These are phyloP conservation scores for Calonectria crousiana DNA, from an alignment of 2,329 filamentous ascomycete genomes.

Conservation along the genomic window DNA sequence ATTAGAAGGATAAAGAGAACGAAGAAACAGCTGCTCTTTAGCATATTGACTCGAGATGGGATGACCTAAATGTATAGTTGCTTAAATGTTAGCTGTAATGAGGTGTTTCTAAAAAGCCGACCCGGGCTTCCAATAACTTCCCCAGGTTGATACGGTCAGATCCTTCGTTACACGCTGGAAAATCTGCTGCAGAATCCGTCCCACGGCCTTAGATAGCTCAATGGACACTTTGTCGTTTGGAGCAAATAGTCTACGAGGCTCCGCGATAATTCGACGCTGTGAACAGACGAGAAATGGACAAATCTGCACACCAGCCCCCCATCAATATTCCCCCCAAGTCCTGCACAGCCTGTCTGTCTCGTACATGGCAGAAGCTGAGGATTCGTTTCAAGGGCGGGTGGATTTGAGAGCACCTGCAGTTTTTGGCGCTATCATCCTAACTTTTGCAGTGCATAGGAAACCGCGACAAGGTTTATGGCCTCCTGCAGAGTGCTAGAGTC, in stretches of 20 bases:
- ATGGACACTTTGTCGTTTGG: not conserved
- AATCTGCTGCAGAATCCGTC: constrained; percentile 44
- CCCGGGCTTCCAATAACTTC: constrained; percentile 22
- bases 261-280: not conserved
- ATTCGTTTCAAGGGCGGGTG: too few relatives aligned
- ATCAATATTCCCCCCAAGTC: constrained; percentile 6
- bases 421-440: too few relatives aligned
- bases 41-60: not conserved
- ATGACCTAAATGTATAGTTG: constrained; percentile 40
- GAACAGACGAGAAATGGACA: not conserved
- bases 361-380: too few relatives aligned
- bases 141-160: constrained; percentile 45
- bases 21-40: not conserved
- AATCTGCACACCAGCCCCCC: not conserved
- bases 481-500: too few relatives aligned
- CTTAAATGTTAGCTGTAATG: constrained; percentile 35
- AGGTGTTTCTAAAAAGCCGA: constrained; percentile 41
- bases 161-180: constrained; percentile 49
- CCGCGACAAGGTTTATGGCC: too few relatives aligned
- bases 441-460: too few relatives aligned
- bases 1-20: constrained; percentile 37
- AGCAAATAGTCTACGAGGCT: not conserved
- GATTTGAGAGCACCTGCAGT: too few relatives aligned
- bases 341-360: too few relatives aligned
- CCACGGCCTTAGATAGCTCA: not conserved